phyloP scores from a whole-genome alignment of 2,329 filamentous ascomycete species.

The Colletotrichum chlorophyti region DNA sequence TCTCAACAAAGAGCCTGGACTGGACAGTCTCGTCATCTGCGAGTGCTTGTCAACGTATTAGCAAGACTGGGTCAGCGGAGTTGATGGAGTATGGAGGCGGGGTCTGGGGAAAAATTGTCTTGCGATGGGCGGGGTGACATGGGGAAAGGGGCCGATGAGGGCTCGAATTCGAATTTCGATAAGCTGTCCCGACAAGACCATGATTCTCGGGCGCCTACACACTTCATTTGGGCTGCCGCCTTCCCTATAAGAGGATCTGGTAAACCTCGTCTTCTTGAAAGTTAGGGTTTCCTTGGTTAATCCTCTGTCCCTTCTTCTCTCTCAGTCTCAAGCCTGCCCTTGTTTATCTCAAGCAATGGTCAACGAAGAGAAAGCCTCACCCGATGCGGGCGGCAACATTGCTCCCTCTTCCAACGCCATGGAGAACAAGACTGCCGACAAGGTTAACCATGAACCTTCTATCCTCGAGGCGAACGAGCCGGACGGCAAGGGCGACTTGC shows the following conservation, averaged over 20 bases:
- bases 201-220: background rate
- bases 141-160: background rate
- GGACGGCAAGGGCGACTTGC: background rate
- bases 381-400: background rate
- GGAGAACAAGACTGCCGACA: background rate
- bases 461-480: conserved; percentile 14
- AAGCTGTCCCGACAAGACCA: background rate
- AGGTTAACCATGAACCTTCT: conserved; percentile 6
- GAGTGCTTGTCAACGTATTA: too few relatives aligned
- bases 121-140: background rate
- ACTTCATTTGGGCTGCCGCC: too few relatives aligned
- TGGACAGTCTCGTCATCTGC: too few relatives aligned
- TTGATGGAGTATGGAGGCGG: conserved; percentile 5
- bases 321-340: background rate
- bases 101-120: conserved; percentile 14
- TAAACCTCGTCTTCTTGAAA: background rate
- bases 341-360: background rate
- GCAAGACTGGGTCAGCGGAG: background rate
- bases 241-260: background rate
- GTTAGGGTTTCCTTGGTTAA: background rate
- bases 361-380: conserved; percentile 7
- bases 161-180: background rate
- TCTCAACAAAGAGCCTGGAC: background rate
- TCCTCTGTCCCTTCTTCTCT: background rate
- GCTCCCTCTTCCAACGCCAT: background rate